Conservation (phyloP, 2,329 filamentous ascomycete genomes). For the Elsinoe necatrix region DNA sequence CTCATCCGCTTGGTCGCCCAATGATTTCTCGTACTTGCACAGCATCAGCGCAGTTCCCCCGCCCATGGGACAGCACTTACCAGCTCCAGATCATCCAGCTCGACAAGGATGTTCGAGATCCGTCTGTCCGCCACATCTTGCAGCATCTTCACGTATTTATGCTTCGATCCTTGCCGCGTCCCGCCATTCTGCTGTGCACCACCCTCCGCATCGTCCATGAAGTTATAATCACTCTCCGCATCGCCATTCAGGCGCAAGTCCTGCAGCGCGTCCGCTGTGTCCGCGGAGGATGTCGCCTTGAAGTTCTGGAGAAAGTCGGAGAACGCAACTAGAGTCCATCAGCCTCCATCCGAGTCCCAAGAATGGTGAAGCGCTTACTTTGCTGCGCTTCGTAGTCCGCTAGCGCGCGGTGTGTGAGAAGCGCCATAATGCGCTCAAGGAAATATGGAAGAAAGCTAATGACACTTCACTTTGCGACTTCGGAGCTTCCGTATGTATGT, state of each 20-base stretch:
- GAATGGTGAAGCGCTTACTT: conserved; percentile 44
- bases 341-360: conserved; percentile 22
- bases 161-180: conserved; percentile 44
- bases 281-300: conserved; percentile 62
- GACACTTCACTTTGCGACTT: too few relatives aligned
- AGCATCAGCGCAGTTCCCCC: conserved; percentile 16
- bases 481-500: too few relatives aligned
- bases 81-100: conserved; percentile 75
- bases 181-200: conserved; percentile 45
- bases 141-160: conserved; percentile 81
- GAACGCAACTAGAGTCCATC: conserved; percentile 57
- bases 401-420: conserved; percentile 66
- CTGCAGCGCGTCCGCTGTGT: conserved; percentile 72
- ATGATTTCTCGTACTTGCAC: conserved; percentile 62
- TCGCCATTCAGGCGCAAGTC: conserved; percentile 79
- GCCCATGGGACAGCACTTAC: conserved; percentile 41
- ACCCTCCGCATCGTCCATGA: conserved; percentile 66
- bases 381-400: conserved; percentile 87
- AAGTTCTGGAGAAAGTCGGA: conserved; percentile 81
- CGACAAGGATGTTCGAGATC: conserved; percentile 69
- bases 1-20: conserved; percentile 49
- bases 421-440: conserved; percentile 55
- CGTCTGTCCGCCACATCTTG: conserved; percentile 79
- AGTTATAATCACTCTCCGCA: conserved; percentile 80
- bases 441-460: not conserved